Percentiles rank a stretch among this genome's conserved stretches.
Conservation (phyloP, 768 basidiomycete species). For the Suillus subluteus region DNA sequence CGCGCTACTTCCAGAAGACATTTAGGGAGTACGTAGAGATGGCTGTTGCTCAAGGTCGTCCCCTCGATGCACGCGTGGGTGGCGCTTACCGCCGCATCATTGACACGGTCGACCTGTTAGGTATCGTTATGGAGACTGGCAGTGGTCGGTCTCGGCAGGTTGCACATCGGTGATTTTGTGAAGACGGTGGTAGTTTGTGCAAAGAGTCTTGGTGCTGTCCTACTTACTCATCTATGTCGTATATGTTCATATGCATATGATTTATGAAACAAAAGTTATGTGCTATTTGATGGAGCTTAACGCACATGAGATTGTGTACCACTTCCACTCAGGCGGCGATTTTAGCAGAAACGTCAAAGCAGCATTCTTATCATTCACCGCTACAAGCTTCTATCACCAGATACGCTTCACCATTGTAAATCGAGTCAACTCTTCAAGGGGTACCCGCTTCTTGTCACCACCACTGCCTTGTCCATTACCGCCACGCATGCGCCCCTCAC, state of each 20-base stretch:
- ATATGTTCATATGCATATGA: constrained; percentile 2
- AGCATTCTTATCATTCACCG: background rate
- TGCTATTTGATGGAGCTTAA: background rate
- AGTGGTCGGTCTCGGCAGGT: background rate
- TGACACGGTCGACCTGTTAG: background rate
- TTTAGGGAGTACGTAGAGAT: constrained; percentile 5
- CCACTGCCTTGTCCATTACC: constrained; percentile 27
- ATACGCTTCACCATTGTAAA: constrained; percentile 98
- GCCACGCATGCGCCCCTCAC: constrained; percentile 47
- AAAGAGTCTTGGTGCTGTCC: background rate
- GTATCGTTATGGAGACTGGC: constrained; percentile 12
- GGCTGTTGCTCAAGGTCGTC: constrained; percentile 13
- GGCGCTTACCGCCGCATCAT: constrained; percentile 12
- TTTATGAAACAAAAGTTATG: background rate
- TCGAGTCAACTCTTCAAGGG: constrained; percentile 86
- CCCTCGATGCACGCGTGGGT: constrained; percentile 17
- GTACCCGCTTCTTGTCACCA: constrained; percentile 53
- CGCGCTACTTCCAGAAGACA: background rate
- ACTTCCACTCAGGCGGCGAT: background rate
- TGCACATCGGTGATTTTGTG: background rate
- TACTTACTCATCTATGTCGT: background rate
- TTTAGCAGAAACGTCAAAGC: background rate
- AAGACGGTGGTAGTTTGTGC: background rate
- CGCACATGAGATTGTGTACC: background rate
- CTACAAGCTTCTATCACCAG: constrained; percentile 44